Conservation (phyloP, 2,329 filamentous ascomycete genomes). For the Beauveria sp. region DNA sequence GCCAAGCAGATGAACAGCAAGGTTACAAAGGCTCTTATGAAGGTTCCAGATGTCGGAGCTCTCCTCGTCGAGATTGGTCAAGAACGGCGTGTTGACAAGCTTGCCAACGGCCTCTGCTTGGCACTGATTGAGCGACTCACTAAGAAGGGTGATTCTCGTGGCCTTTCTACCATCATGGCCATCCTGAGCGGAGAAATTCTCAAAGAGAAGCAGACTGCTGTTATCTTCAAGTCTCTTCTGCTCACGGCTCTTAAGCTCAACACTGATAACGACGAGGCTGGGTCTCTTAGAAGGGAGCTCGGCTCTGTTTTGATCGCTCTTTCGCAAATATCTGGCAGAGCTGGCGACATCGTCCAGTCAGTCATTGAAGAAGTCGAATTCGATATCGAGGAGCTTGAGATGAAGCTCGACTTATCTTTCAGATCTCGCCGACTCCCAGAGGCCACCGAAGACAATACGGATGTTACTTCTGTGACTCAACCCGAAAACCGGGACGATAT, state of each 20-base stretch:
- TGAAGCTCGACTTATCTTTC: slow-evolving; percentile 64
- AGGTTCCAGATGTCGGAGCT: slow-evolving; percentile 51
- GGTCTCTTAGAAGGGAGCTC: slow-evolving; percentile 53
- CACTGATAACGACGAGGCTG: slow-evolving; percentile 45
- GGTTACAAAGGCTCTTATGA: slow-evolving; percentile 62
- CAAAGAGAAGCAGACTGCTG: slow-evolving; percentile 53
- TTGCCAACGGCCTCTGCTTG: slow-evolving; percentile 64
- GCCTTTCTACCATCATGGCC: slow-evolving; percentile 52
- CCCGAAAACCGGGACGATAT: slow-evolving; percentile 30
- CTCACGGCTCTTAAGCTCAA: slow-evolving; percentile 51
- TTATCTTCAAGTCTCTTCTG: slow-evolving; percentile 59
- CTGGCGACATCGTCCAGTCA: slow-evolving; percentile 57
- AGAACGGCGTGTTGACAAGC: slow-evolving; percentile 60
- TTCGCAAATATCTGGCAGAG: slow-evolving; percentile 49
- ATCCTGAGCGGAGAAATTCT: slow-evolving; percentile 54
- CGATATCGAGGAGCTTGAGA: slow-evolving; percentile 67
- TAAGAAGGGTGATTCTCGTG: slow-evolving; percentile 50
- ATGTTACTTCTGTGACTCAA: slow-evolving; percentile 19
- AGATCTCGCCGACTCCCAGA: slow-evolving; percentile 47
- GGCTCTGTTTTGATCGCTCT: slow-evolving; percentile 60
- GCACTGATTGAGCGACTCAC: slow-evolving; percentile 54
- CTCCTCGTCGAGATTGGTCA: slow-evolving; percentile 54
- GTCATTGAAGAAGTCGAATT: slow-evolving; percentile 60
- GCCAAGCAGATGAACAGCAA: slow-evolving; percentile 60
- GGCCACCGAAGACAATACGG: slow-evolving; percentile 39